Evolutionary conservation across 305 asterid species (phyloP).

Genomic region (Salvia sclarea): DNA sequence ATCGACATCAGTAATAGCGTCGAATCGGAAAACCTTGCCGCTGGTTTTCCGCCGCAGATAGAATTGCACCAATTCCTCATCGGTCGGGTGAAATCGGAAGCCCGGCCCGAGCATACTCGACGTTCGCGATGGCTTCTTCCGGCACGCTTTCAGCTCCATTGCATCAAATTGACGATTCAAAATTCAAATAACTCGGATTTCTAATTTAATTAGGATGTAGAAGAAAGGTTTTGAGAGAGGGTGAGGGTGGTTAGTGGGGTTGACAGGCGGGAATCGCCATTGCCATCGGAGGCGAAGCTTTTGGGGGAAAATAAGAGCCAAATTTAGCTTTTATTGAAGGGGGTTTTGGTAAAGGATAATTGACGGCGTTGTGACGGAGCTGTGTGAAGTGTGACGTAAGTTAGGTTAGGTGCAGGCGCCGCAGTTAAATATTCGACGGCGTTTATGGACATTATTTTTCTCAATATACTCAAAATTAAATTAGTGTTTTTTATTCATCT

Average conservation of each 20-base stretch:
- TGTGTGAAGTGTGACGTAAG: conserved; percentile 1
- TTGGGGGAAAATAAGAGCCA: background rate
- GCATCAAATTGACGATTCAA: background rate
- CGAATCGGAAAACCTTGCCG: conserved; percentile 54
- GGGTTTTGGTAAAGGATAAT: background rate
- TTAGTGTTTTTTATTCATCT: background rate
- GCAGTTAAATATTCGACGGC: background rate
- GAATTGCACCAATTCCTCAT: conserved; percentile 81
- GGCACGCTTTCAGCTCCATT: conserved; percentile 34
- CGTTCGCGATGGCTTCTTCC: conserved; percentile 35
- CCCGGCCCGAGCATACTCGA: conserved; percentile 72
- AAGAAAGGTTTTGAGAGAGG: background rate
- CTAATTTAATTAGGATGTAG: background rate
- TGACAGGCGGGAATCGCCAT: conserved; percentile 17
- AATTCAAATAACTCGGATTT: background rate
- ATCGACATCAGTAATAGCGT: conserved; percentile 78
- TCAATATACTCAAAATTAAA: background rate
- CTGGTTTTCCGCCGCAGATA: conserved; percentile 67
- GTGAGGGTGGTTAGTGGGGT: conserved; percentile 1
- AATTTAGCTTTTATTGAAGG: background rate
- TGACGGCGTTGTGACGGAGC: conserved; percentile 21
- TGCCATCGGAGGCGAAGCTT: conserved; percentile 7
- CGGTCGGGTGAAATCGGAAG: conserved; percentile 88
- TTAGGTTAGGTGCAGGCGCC: background rate
- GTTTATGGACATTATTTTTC: background rate